Evolutionary conservation across 129 eudicot species (phyloP), one percentile per base, ranked within the genome.

Genomic region (Flaveria trinervia): DNA sequence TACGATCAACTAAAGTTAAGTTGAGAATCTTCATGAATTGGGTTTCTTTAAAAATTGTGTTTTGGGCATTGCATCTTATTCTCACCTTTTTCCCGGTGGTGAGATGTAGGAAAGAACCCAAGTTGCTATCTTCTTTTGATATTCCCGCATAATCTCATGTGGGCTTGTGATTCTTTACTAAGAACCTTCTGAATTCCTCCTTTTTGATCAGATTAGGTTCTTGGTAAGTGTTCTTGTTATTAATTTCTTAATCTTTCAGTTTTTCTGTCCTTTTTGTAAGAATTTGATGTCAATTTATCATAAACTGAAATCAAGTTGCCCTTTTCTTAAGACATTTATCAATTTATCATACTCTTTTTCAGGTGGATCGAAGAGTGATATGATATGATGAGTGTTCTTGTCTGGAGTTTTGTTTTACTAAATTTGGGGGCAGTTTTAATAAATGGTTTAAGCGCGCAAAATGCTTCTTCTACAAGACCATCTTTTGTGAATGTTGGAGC

Each of bases 401-500:
- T 73, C 20, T 73, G 75, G 79, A 67, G 51, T 74, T 18, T 87
- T 80, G 50, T 82, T 68, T 54, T 84, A 18, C 73, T 86, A 61
- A 73, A 60, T 41, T 79, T 77, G 50, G 95, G 88, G 75, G 76
- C 77, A 45, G 52, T 50, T 52, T 8, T 75, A 9, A 80, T 82
- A 46, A 69, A 82, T 71, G 97, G 88, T 68, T 80, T 87, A 62
- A 82, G 78, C 66, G 76, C 79, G 44, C 55, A 80, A 25, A 88
- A 85, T 79, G 81, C 56, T 71, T 80, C 56, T 71, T 80, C 92
- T 16, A 78, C 92, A 71, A 87, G 97, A 72, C 97, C 98, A 13
- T 73, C 87, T 43, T 52, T 85, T 80, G 92, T 93, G 59, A 88
- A 87, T 72, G 73, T 90, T 71, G 98, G 98, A 49, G 96, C 97